Conservation (phyloP, 1,139 yeast species). For the Saccharomyces hybrid region DNA sequence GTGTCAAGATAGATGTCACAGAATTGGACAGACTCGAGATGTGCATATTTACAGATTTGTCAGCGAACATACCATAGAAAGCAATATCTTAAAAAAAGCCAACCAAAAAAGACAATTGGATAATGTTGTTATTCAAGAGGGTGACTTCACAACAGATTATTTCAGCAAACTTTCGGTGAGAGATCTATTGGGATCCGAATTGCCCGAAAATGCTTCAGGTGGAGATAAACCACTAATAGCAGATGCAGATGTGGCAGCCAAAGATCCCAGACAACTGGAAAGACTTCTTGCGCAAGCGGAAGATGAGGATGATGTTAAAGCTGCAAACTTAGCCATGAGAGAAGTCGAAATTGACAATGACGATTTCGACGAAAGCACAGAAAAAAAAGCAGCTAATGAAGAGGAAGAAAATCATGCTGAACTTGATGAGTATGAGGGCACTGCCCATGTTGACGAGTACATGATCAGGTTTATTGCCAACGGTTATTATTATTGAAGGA, state of each 20-base stretch:
- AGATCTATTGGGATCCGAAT: conserved; percentile 66
- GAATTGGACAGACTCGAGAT: conserved; percentile 97
- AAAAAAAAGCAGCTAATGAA: conserved; percentile 15
- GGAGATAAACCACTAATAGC: conserved; percentile 33
- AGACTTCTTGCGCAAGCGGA: conserved; percentile 84
- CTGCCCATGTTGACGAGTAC: conserved; percentile 92
- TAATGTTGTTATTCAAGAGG: conserved; percentile 94
- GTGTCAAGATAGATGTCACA: conserved; percentile 97
- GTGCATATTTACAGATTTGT: conserved; percentile 96
- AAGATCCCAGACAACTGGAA: conserved; percentile 42
- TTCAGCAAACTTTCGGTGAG: conserved; percentile 84
- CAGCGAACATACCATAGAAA: conserved; percentile 92
- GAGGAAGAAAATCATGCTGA: conserved; percentile 11
- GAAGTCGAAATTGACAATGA: conserved; percentile 81
- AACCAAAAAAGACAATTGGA: conserved; percentile 93
- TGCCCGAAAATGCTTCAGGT: conserved; percentile 5
- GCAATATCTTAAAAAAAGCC: conserved; percentile 88
- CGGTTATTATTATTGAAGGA: conserved; percentile 48
- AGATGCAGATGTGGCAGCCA: conserved; percentile 28
- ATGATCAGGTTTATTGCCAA: conserved; percentile 87
- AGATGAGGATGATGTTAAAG: conserved; percentile 91
- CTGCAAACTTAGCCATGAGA: conserved; percentile 82
- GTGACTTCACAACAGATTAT: conserved; percentile 96
- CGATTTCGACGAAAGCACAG: conserved; percentile 55
- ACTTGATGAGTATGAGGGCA: conserved; percentile 59